Evolutionary conservation across 176 grass and related monocot genomes (phyloP), one percentile per base, ranked within the genome.

Genomic region (Zea luxurians): DNA sequence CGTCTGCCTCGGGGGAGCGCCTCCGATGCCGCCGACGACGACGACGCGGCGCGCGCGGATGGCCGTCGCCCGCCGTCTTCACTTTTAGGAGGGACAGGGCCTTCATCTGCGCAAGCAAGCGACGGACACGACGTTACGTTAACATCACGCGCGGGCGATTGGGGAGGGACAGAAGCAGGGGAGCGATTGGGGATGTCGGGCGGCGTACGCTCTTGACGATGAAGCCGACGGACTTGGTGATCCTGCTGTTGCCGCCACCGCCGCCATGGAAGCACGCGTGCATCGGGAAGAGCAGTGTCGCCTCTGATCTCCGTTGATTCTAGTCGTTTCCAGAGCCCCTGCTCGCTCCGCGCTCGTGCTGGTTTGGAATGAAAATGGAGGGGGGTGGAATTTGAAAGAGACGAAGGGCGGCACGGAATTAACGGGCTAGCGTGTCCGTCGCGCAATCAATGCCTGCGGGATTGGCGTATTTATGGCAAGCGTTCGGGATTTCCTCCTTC

Each of bases 221-320:
- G 76, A 75, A 27, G 45, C 17, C 13, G 76, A 88, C 50, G 45
- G 81, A 83, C 70, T 9, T 83, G 44, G 63, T 21, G 63, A 68
- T 46, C 75, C 50, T 13, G 61, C 59, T 37, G 44, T 36, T 80
- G 17, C 55, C 65, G 57, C 68, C 50, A 11, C 18, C 66, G 16
- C 40, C 85, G 43, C 80, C 86, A 62, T 88, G 81, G 63, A 88
- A 88, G 76, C 86, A 88, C 81, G 86, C 70, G 63, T 88, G 86
- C 81, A 88, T 88, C 74, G 65, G 57, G 55, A 44, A 10, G 45
- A 72, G 44, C 58, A 34, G 20, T 9, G 9, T 21, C 58, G 58
- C 9, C 58, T 7, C 2, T 0, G n/a, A 18, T 9, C 7, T 10
- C 55, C 17, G 55, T 10, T 1, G 54, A 20, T 27, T 20, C 17